phyloP scores from a whole-genome alignment of 768 basidiomycete species.

The Russula sp. region DNA sequence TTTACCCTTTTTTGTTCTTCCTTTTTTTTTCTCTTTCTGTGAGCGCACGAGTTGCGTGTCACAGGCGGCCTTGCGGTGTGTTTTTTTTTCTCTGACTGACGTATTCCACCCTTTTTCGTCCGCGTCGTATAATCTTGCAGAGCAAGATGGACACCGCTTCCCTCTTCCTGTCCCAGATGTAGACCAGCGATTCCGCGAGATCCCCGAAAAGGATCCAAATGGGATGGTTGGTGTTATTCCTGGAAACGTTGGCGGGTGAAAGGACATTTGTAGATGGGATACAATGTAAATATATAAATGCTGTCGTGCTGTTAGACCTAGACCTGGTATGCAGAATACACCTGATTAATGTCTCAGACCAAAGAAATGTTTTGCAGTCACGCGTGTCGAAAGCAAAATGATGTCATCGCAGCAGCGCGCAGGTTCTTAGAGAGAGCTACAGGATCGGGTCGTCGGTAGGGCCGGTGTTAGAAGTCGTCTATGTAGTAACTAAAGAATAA shows the following conservation, averaged over 20 bases:
- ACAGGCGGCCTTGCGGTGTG: too few species aligned
- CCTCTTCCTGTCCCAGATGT: conserved; percentile 19
- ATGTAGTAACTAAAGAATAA: conserved; percentile 59
- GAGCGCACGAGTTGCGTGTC: too few species aligned
- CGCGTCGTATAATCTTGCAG: background rate
- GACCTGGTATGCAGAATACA: too few species aligned
- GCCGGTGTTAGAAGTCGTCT: conserved; percentile 33
- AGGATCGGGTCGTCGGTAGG: conserved; percentile 32
- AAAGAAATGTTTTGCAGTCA: background rate
- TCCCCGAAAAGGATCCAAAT: background rate
- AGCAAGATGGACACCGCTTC: conserved; percentile 17
- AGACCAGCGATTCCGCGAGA: conserved; percentile 15
- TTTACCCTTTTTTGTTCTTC: background rate
- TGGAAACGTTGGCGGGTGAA: background rate
- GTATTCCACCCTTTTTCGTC: background rate
- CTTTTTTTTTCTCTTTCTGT: background rate
- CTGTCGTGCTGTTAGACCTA: background rate
- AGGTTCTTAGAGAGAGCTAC: conserved; percentile 8
- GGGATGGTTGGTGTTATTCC: background rate
- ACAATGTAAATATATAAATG: background rate
- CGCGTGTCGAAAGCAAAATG: background rate
- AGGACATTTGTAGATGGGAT: too few species aligned
- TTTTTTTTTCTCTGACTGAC: background rate
- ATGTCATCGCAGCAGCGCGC: background rate
- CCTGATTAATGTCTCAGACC: background rate